These are phyloP conservation scores for Singerocomus rubriflavus DNA, from an alignment of 1,284 basidiomycete species.

Conservation along the genomic window DNA sequence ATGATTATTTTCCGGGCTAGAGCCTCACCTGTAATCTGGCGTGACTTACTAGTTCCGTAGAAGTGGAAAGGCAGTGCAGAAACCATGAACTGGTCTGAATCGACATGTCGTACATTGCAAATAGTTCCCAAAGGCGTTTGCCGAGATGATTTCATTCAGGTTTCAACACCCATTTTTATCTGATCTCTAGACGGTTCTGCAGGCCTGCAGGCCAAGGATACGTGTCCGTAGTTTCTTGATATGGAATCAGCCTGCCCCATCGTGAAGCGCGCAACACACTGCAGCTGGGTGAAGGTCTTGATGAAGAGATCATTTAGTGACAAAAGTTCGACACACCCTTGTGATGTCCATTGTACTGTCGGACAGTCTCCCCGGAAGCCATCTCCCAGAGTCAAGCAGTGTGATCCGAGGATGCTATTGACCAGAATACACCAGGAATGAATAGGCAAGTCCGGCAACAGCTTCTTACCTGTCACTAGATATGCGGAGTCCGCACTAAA, in stretches of 20 bases:
- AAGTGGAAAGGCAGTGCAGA: neutral
- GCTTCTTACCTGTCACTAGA: constrained; percentile 79
- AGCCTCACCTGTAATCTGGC: neutral
- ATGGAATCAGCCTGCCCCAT: constrained; percentile 62
- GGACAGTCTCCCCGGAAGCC: constrained; percentile 92
- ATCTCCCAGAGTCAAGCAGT: constrained; percentile 98
- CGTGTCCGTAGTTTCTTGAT: constrained; percentile 6
- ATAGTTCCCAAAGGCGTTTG: constrained; percentile 26
- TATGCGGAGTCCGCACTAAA: constrained; percentile 99
- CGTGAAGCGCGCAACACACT: constrained; percentile 79
- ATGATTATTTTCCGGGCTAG: neutral
- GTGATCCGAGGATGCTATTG: constrained; percentile 91
- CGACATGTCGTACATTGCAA: constrained; percentile 12
- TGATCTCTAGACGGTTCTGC: constrained; percentile 8
- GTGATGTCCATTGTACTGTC: constrained; percentile 98
- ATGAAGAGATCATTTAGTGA: constrained; percentile 16
- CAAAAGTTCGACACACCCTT: constrained; percentile 59
- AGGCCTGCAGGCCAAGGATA: constrained; percentile 7
- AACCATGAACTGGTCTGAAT: constrained; percentile 1
- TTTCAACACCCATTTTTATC: constrained; percentile 16
- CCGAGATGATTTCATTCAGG: constrained; percentile 31
- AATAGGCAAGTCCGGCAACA: constrained; percentile 14
- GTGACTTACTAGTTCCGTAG: neutral
- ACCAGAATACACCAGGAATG: constrained; percentile 11
- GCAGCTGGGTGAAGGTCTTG: constrained; percentile 48